phyloP scores from a whole-genome alignment of 352 stramenopile genomes.

The Peronospora destructor region DNA sequence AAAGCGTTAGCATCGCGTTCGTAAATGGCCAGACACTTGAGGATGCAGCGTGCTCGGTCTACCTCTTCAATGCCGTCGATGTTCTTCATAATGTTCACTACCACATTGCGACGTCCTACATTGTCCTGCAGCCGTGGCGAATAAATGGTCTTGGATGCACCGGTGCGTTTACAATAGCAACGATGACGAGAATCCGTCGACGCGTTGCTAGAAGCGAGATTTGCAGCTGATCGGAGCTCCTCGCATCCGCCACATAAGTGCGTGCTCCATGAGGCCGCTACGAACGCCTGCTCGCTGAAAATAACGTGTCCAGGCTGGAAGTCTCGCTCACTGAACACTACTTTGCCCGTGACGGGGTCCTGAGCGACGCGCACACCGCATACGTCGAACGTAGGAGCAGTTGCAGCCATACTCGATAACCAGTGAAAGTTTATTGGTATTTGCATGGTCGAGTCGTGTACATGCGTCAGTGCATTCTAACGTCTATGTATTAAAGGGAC shows the following conservation, averaged over 20 bases:
- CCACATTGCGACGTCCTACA: conserved; percentile 36
- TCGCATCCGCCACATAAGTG: conserved; percentile 55
- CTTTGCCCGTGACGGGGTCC: conserved; percentile 47
- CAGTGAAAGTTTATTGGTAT: conserved; percentile 11
- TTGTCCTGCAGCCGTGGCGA: conserved; percentile 36
- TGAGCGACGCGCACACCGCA: conserved; percentile 52
- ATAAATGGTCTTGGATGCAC: conserved; percentile 35
- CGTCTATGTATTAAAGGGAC: conserved; percentile 34
- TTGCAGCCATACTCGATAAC: conserved; percentile 29
- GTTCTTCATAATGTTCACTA: conserved; percentile 44
- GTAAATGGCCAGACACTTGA: conserved; percentile 61
- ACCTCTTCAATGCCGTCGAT: conserved; percentile 63
- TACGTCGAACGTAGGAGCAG: conserved; percentile 38
- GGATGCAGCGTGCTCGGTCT: conserved; percentile 60
- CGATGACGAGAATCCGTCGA: conserved; percentile 17
- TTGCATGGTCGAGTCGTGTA: conserved; percentile 13
- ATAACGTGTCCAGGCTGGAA: conserved; percentile 62
- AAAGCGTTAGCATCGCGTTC: conserved; percentile 41
- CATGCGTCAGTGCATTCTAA: conserved; percentile 28
- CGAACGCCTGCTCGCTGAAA: conserved; percentile 71
- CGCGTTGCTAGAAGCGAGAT: conserved; percentile 10
- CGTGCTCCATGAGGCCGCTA: conserved; percentile 60
- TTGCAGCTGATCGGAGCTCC: conserved; percentile 28
- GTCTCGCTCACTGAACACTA: conserved; percentile 46
- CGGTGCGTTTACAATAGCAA: conserved; percentile 36